These are phyloP conservation scores for Cyclotella choctawhatcheeana DNA, from an alignment of 108 stramenopile genomes.

Conservation along the genomic window DNA sequence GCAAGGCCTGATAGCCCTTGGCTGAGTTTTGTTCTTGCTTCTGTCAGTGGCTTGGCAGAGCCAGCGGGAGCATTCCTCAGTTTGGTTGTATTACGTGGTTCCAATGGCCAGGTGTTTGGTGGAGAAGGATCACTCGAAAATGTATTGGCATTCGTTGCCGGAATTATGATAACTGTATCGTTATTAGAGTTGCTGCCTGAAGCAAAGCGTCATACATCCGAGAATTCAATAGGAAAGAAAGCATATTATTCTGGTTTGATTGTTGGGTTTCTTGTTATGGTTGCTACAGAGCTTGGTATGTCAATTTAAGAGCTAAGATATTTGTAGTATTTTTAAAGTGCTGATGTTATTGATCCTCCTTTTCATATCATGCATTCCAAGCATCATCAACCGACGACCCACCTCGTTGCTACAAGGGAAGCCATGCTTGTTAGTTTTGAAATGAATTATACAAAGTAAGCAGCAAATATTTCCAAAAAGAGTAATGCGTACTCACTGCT, in stretches of 20 bases:
- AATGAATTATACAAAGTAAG: too few relatives aligned
- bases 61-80: conserved; percentile 77
- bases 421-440: too few relatives aligned
- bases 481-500: too few relatives aligned
- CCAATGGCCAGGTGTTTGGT: conserved; percentile 12
- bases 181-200: conserved; percentile 82
- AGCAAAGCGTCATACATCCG: conserved; percentile 50
- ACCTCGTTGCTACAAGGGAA: too few relatives aligned
- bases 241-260: conserved; percentile 48
- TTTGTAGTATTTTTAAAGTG: too few relatives aligned
- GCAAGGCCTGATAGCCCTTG: conserved; percentile 80
- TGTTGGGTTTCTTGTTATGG: conserved; percentile 60
- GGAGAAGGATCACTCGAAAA: conserved; percentile 66
- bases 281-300: conserved; percentile 61
- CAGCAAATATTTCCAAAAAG: too few relatives aligned
- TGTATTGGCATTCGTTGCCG: conserved; percentile 85
- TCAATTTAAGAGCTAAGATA: conserved; percentile 18
- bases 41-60: conserved; percentile 77
- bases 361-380: conserved; percentile 50
- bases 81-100: conserved; percentile 42
- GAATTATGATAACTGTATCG: conserved; percentile 84
- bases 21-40: conserved; percentile 75
- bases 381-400: conserved; percentile 63
- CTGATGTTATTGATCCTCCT: too few relatives aligned
- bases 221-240: conserved; percentile 19